Percentiles rank a stretch among this genome's conserved stretches.
Evolutionary conservation across 2,329 filamentous ascomycete species (phyloP).

Genomic region (Aspergillus pseudotamarii): DNA sequence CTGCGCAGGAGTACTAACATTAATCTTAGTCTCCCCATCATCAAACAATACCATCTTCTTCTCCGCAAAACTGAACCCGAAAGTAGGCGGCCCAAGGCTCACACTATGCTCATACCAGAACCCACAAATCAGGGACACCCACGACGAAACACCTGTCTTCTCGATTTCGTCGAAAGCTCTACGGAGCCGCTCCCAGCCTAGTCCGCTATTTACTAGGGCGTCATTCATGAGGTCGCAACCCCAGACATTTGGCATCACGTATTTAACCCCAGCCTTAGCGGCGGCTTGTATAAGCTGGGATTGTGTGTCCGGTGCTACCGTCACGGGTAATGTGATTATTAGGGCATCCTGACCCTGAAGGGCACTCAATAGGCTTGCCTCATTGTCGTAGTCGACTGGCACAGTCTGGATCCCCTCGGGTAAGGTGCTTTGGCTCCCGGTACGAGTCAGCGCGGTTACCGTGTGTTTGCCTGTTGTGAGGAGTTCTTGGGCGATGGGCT

Average conservation of each 20-base stretch:
- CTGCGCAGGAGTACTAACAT: slow-evolving; percentile 63
- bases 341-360: slow-evolving; percentile 59
- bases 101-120: slow-evolving; percentile 60
- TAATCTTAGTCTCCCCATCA: slow-evolving; percentile 59
- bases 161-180: slow-evolving; percentile 36
- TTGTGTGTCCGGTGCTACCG: slow-evolving; percentile 49
- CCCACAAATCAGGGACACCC: slow-evolving; percentile 46
- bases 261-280: slow-evolving; percentile 56
- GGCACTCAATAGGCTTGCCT: slow-evolving; percentile 44
- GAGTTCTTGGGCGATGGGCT: slow-evolving; percentile 39
- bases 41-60: slow-evolving; percentile 52
- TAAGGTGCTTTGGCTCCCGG: background rate
- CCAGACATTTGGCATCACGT: slow-evolving; percentile 57
- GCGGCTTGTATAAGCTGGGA: slow-evolving; percentile 57
- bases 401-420: slow-evolving; percentile 5
- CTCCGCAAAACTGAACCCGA: slow-evolving; percentile 53
- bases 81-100: slow-evolving; percentile 34
- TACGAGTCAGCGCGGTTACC: slow-evolving; percentile 55
- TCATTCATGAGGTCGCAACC: slow-evolving; percentile 31
- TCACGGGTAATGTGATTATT: slow-evolving; percentile 54
- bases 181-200: slow-evolving; percentile 8
- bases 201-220: slow-evolving; percentile 26
- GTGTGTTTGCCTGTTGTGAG: slow-evolving; percentile 52
- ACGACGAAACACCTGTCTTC: slow-evolving; percentile 38
- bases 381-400: slow-evolving; percentile 9